Evolutionary conservation across 371 early-diverging fungal genomes (phyloP).

Genomic region (Rhizopus arrhizus): DNA sequence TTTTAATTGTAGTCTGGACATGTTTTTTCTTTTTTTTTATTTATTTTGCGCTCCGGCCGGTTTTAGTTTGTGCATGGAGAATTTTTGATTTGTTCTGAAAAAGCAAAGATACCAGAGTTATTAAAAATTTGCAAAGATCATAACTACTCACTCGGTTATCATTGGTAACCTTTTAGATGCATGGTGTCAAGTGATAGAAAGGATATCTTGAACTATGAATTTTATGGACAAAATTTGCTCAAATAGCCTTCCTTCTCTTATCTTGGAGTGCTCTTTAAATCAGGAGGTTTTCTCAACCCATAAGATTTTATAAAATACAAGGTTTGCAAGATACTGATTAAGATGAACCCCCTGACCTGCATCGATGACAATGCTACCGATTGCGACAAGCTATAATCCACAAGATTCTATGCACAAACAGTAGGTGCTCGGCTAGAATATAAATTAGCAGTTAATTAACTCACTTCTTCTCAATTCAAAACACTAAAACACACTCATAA

Average conservation of each 20-base stretch:
- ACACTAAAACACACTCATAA: constrained; percentile 11
- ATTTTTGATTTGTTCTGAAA: no score
- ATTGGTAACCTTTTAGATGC: constrained; percentile 16
- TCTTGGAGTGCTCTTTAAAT: constrained; percentile 10
- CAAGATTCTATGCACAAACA: constrained; percentile 13
- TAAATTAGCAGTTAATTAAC: constrained; percentile 11
- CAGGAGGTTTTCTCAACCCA: background rate
- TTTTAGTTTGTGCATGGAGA: no score
- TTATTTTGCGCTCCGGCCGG: no score
- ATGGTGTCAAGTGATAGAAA: background rate
- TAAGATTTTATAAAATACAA: background rate
- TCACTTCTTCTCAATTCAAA: constrained; percentile 1
- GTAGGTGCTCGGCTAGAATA: constrained; percentile 21
- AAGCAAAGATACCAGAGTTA: background rate
- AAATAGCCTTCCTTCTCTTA: constrained; percentile 9
- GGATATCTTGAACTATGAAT: background rate
- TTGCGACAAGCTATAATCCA: background rate
- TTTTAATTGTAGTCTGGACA: background rate
- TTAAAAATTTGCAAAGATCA: constrained; percentile 13
- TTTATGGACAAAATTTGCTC: constrained; percentile 4
- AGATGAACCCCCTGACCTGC: background rate
- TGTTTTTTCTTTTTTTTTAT: no score
- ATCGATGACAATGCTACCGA: background rate
- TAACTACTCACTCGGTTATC: constrained; percentile 6
- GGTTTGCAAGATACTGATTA: background rate